Conservation (phyloP, 768 basidiomycete genomes). For the Tephrocybe sp. region DNA sequence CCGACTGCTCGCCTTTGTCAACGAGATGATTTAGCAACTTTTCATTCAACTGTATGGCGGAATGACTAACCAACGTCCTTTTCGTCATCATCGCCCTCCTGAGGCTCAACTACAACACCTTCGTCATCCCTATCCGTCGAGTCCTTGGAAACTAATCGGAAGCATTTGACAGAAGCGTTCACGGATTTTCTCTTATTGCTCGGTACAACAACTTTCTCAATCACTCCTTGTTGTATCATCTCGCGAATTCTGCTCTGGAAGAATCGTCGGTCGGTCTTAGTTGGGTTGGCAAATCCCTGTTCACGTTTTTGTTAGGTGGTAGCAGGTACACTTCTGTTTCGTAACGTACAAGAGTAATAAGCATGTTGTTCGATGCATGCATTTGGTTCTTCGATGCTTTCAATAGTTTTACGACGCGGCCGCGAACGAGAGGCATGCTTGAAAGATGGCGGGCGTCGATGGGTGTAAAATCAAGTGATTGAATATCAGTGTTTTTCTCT, state of each 20-base stretch:
- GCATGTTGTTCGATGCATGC: conserved; percentile 73
- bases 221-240: conserved; percentile 67
- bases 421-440: conserved; percentile 69
- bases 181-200: conserved; percentile 48
- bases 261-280: conserved; percentile 78
- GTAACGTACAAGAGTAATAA: conserved; percentile 69
- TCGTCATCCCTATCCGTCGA: conserved; percentile 33
- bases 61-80: conserved; percentile 30
- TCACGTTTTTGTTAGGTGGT: neutral
- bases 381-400: conserved; percentile 68
- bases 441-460: conserved; percentile 80
- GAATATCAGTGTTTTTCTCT: conserved; percentile 29
- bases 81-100: conserved; percentile 41
- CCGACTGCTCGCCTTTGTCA: conserved; percentile 32
- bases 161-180: conserved; percentile 57
- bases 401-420: conserved; percentile 70
- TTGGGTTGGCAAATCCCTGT: conserved; percentile 76
- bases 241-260: conserved; percentile 76
- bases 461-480: conserved; percentile 57
- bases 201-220: conserved; percentile 76
- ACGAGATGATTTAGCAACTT: neutral
- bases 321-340: neutral
- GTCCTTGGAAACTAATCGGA: conserved; percentile 58
- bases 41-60: neutral
- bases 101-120: conserved; percentile 35